A percentile compares a stretch with the other conserved stretches of the same genome.
These are phyloP conservation scores for Cryptococcus jaspeensis DNA, from an alignment of 1,284 basidiomycete species.

Conservation along the genomic window DNA sequence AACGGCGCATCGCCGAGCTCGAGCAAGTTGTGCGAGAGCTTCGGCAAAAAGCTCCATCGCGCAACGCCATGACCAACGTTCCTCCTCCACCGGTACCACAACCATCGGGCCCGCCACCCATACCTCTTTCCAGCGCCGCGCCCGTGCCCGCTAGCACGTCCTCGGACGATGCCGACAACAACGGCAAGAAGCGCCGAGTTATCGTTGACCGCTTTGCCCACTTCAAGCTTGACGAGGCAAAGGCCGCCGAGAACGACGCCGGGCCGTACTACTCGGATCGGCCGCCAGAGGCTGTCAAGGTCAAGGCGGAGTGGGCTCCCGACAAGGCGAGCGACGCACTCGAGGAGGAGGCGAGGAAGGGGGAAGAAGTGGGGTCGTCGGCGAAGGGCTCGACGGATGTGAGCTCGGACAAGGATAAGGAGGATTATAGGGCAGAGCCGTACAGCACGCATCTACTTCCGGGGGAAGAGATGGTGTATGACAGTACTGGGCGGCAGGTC, in stretches of 20 bases:
- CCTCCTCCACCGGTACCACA: background rate
- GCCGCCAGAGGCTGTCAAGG: background rate
- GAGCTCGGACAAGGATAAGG: background rate
- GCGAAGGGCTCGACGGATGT: background rate
- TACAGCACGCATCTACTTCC: constrained; percentile 39
- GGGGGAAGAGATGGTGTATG: constrained; percentile 44
- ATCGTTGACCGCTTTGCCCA: constrained; percentile 48
- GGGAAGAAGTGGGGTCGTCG: background rate
- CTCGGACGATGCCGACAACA: constrained; percentile 9
- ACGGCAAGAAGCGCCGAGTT: constrained; percentile 40
- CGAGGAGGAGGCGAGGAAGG: background rate
- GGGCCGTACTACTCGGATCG: background rate
- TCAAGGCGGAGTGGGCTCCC: background rate
- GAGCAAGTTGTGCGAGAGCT: constrained; percentile 79
- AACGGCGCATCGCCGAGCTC: constrained; percentile 81
- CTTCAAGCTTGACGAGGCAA: constrained; percentile 47
- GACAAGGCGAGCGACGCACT: background rate
- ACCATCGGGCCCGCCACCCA: background rate
- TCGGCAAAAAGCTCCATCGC: constrained; percentile 34
- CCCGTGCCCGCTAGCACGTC: background rate
- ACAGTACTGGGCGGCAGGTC: constrained; percentile 36
- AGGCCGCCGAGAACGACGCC: constrained; percentile 26
- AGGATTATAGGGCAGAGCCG: constrained; percentile 33
- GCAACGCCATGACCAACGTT: background rate
- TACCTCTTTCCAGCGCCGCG: background rate